phyloP scores from a whole-genome alignment of 2,329 filamentous ascomycete genomes.

The Aspergillaceae sp. region DNA sequence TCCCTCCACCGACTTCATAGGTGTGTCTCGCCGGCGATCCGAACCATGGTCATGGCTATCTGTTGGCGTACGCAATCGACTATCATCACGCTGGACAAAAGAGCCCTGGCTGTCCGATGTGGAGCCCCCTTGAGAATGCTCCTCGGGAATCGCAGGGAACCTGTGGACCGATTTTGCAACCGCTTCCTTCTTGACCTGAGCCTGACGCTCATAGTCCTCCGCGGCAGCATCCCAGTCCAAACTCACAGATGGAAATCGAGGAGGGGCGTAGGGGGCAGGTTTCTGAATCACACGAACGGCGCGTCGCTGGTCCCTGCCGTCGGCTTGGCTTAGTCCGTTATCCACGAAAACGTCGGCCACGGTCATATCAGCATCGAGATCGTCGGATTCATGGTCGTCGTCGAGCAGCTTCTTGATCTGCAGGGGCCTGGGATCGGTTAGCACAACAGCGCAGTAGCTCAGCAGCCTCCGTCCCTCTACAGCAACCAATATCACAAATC shows the following conservation, averaged over 20 bases:
- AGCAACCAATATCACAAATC: background rate
- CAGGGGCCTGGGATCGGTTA: constrained; percentile 19
- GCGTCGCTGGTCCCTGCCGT: constrained; percentile 28
- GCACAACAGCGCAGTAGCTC: background rate
- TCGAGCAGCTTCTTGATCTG: constrained; percentile 32
- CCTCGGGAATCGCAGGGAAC: constrained; percentile 14
- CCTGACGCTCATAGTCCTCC: constrained; percentile 10
- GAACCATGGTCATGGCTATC: background rate
- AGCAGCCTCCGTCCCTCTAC: background rate
- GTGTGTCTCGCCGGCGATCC: constrained; percentile 12
- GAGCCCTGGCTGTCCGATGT: background rate
- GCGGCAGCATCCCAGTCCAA: constrained; percentile 28
- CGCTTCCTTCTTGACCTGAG: constrained; percentile 8
- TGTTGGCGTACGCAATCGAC: background rate
- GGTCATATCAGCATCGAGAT: constrained; percentile 25
- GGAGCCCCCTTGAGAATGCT: background rate
- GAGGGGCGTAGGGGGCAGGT: constrained; percentile 14
- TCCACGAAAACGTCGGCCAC: constrained; percentile 34
- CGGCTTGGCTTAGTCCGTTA: constrained; percentile 24
- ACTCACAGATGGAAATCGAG: constrained; percentile 26
- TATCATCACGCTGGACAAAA: background rate
- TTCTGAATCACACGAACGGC: constrained; percentile 28
- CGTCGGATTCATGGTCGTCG: constrained; percentile 22
- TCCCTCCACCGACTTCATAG: constrained; percentile 21
- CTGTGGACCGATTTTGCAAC: constrained; percentile 5